These are phyloP conservation scores for Candida ortonii DNA, from an alignment of 805 yeast species.

Conservation along the genomic window DNA sequence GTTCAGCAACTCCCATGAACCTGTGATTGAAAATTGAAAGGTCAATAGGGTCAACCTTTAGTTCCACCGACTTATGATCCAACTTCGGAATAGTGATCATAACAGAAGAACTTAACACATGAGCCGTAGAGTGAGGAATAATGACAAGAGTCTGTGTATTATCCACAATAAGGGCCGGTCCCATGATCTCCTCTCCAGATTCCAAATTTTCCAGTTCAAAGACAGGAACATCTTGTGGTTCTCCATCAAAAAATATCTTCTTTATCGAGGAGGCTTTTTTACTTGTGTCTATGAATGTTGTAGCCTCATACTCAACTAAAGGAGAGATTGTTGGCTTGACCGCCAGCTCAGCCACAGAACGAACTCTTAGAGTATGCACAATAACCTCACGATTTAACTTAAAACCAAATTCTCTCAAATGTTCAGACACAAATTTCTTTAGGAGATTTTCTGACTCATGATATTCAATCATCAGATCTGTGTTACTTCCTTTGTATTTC, in stretches of 20 bases:
- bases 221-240: conserved; percentile 48
- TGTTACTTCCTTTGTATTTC: conserved; percentile 83
- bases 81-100: conserved; percentile 22
- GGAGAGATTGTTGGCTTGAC: conserved; percentile 24
- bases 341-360: conserved; percentile 61
- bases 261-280: conserved; percentile 53
- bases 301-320: conserved; percentile 2
- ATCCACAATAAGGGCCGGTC: conserved; percentile 42
- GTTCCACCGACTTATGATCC: conserved; percentile 34
- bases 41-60: conserved; percentile 42
- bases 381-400: conserved; percentile 45
- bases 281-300: conserved; percentile 27
- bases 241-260: conserved; percentile 32
- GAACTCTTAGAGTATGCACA: conserved; percentile 71
- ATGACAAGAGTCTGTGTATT: conserved; percentile 36
- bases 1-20: conserved; percentile 51
- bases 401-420: conserved; percentile 73
- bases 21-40: conserved; percentile 44
- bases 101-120: conserved; percentile 33
- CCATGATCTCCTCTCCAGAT: conserved; percentile 50
- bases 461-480: conserved; percentile 64
- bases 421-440: conserved; percentile 48
- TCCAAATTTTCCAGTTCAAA: conserved; percentile 49
- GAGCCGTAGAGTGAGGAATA: conserved; percentile 32
- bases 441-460: conserved; percentile 31